A percentile compares a stretch with the other conserved stretches of the same genome.
Conservation (phyloP, 192 early-diverging fungal genomes). For the Oehlia diaphana region DNA sequence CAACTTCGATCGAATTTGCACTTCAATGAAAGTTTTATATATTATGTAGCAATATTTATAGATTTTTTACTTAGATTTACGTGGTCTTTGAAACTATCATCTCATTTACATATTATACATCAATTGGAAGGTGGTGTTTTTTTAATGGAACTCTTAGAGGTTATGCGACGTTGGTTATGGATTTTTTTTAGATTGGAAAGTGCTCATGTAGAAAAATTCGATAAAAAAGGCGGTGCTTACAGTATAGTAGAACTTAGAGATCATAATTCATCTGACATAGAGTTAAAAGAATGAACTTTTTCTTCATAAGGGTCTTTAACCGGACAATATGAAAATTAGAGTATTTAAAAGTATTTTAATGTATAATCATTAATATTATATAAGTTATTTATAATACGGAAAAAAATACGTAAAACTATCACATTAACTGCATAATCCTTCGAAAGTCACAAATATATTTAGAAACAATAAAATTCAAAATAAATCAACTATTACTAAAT, state of each 20-base stretch:
- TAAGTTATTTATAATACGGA: too few species aligned
- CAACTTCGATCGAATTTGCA: constrained; percentile 66
- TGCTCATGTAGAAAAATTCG: constrained; percentile 28
- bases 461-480: too few species aligned
- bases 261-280: not conserved
- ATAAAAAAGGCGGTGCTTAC: not conserved
- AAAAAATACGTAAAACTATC: too few species aligned
- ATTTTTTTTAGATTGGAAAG: constrained; percentile 89
- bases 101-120: constrained; percentile 57
- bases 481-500: too few species aligned
- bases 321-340: too few species aligned
- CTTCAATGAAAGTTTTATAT: constrained; percentile 62
- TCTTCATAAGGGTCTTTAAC: too few species aligned
- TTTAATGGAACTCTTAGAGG: constrained; percentile 77
- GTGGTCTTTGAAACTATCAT: constrained; percentile 79
- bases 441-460: too few species aligned
- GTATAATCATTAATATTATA: too few species aligned
- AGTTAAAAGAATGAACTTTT: not conserved
- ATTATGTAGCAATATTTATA: constrained; percentile 77
- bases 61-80: constrained; percentile 83
- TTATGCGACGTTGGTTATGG: constrained; percentile 92
- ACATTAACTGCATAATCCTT: too few species aligned
- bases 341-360: too few species aligned
- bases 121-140: constrained; percentile 71
- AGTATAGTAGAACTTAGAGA: not conserved